Base-by-base conservation (phyloP, 2,329 filamentous ascomycete genomes). In the Aspergillus versicolor region DNA sequence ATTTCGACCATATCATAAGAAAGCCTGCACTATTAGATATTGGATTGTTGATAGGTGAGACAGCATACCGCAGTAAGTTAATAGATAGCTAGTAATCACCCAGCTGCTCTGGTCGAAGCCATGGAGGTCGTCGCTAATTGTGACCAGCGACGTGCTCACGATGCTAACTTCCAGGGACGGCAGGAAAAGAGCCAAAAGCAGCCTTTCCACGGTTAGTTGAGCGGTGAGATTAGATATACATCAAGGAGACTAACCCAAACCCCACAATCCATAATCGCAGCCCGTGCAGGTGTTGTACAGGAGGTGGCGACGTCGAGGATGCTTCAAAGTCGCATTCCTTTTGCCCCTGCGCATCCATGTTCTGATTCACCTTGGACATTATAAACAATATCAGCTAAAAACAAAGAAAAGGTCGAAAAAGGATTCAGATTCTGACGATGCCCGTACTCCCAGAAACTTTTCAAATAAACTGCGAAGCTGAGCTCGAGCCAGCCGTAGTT, bases 1-100 rank as follows among this genome's bases (percentile, higher is more conserved):
- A 68, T 61, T 84, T 84, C n/a, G 83, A 82, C 57, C 84, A 81
- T 49, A 80, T 79, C 27, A 84, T 79, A 3, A 83, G 80, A 48
- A 84, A 83, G n/a, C 82, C 81, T 82, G 54, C 15, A 11, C 19
- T n/a, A 4, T 17, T 32, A 32, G 24, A n/a, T 3, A 8, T 3
- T 9, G 8, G 13, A n/a, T 24, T 5, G 4, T 45, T 7, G 0
- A 22, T n/a, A 27, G n/a, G n/a, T 4, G 5, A n/a, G 15, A 17
- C 32, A 19, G 15, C 54, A 19, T 49, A 75, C 79, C 77, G 11
- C 77, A 81, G 56, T 81, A 82, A 0, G 78, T 79, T 21, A 82
- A 67, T 9, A 82, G 67, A 62, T 82, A 82, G 1, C 77, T 65
- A 0, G 77, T 79, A 12, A 82, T 75, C 4, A 83, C 70, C 80